Percentiles rank a stretch among this genome's conserved stretches.
Evolutionary conservation across 192 early-diverging fungal genomes (phyloP).

Genomic region (Allomyces macrogynus): DNA sequence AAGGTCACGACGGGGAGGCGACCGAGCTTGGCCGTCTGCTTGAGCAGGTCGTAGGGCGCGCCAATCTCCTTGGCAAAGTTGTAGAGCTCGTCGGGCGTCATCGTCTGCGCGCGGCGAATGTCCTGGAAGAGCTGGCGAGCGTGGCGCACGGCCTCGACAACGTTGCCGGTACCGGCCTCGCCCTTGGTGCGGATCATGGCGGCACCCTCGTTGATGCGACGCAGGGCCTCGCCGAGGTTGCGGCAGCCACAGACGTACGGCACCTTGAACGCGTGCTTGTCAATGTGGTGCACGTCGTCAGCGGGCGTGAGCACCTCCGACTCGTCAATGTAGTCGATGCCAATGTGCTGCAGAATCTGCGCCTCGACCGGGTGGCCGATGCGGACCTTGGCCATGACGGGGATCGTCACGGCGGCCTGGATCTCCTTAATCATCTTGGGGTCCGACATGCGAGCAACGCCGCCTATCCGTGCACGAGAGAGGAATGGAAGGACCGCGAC

Average conservation of each 20-base stretch:
- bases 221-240: conserved; percentile 92
- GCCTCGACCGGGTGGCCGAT: conserved; percentile 99
- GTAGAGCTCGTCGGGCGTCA: conserved; percentile 80
- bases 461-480: conserved; percentile 23
- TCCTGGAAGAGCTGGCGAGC: conserved; percentile 69
- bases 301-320: conserved; percentile 88
- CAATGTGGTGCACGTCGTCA: conserved; percentile 88
- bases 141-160: conserved; percentile 94
- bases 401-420: conserved; percentile 82
- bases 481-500: background rate
- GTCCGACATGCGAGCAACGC: conserved; percentile 96
- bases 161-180: conserved; percentile 94
- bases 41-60: conserved; percentile 74
- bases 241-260: conserved; percentile 93
- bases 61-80: conserved; percentile 91
- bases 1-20: conserved; percentile 96
- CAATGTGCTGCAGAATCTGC: conserved; percentile 77
- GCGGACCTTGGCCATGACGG: conserved; percentile 97
- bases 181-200: conserved; percentile 98
- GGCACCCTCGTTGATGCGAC: conserved; percentile 90
- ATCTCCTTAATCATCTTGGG: conserved; percentile 95
- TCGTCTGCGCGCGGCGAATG: conserved; percentile 63
- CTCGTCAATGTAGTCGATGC: conserved; percentile 95
- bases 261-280: conserved; percentile 79
- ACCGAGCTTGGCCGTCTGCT: conserved; percentile 66